Evolutionary conservation across 192 early-diverging fungal genomes (phyloP), one percentile per base, ranked within the genome.

Genomic region (Backusella morwellensis): DNA sequence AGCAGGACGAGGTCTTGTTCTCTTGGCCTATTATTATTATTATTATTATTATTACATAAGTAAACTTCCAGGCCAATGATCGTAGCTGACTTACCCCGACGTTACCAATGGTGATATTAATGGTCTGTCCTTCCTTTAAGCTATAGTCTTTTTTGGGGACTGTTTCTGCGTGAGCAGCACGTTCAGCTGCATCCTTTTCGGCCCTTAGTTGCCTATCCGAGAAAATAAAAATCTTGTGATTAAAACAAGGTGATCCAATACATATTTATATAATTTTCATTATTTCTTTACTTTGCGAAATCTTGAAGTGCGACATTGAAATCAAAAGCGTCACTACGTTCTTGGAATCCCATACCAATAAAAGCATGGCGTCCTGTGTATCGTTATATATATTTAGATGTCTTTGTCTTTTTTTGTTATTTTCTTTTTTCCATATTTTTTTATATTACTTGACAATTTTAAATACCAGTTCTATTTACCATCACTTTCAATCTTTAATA

Each of bases 271-370:
- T 32, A 32, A 3, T 32, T 0, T 52, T 52, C 54, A 56, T 23
- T 23, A 17, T 41, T 17, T 4, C 32, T 81, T 74, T 83, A 92
- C 91, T 92, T 93, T 74, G 83, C 80, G 76, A 89, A 90, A 82
- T 97, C 95, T 82, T 96, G 94, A 4, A 97, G 81, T 1, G 94
- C 91, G 4, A 97, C 95, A 77, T 97, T 96, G 72, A 96, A 95
- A 80, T 97, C 95, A 85, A 97, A 97, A 3, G 95, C 92, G 75
- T 88, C 85, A 36, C 86, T 87, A 15, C 95, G 87, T 79, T 97
- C 95, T 47, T 86, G 81, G 78, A 97, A 97, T 12, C 95, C 95
- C 68, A 97, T 82, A 12, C 95, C 95, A 72, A 97, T 85, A 79
- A 91, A 96, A 21, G 94, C 94, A 79, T 95, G 92, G 15, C 94